Percentiles rank a stretch among this genome's conserved stretches.
Evolutionary conservation across 768 basidiomycete genomes (phyloP).

Genomic region (Tulasnella sp.): DNA sequence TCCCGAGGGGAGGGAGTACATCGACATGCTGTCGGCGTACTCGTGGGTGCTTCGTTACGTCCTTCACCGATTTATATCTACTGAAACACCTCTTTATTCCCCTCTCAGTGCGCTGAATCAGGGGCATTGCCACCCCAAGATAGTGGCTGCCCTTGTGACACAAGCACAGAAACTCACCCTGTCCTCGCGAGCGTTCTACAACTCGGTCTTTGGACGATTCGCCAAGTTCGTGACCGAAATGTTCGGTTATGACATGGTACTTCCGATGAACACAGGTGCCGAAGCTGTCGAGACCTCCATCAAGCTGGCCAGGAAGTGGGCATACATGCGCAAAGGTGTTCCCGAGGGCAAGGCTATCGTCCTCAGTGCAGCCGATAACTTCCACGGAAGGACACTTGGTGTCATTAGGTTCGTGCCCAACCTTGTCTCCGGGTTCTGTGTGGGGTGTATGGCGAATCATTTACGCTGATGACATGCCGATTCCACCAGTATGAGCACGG

Average conservation of each 20-base stretch:
- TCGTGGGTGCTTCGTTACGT: slow-evolving; percentile 45
- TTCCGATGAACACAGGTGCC: slow-evolving; percentile 98
- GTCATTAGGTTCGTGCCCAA: slow-evolving; percentile 59
- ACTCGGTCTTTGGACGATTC: slow-evolving; percentile 80
- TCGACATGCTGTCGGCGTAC: slow-evolving; percentile 97
- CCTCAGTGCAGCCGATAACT: slow-evolving; percentile 78
- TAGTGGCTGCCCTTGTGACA: slow-evolving; percentile 63
- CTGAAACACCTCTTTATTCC: not conserved
- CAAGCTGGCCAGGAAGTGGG: slow-evolving; percentile 96
- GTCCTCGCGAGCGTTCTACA: slow-evolving; percentile 94
- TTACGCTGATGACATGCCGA: slow-evolving; percentile 13
- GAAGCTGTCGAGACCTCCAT: slow-evolving; percentile 97
- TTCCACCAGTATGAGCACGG: slow-evolving; percentile 70
- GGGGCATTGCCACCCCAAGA: slow-evolving; percentile 87
- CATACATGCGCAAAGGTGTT: slow-evolving; percentile 76
- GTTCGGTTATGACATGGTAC: slow-evolving; percentile 88
- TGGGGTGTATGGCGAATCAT: not conserved
- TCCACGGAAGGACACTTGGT: slow-evolving; percentile 87
- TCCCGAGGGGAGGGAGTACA: slow-evolving; percentile 88
- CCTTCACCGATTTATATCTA: not conserved
- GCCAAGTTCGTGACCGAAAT: slow-evolving; percentile 70
- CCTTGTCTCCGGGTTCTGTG: no score
- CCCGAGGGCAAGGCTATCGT: slow-evolving; percentile 74
- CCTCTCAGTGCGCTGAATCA: slow-evolving; percentile 69
- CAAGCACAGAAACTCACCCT: slow-evolving; percentile 88